Evolutionary conservation across 768 basidiomycete species (phyloP).

Genomic region (Collybia mongolica): DNA sequence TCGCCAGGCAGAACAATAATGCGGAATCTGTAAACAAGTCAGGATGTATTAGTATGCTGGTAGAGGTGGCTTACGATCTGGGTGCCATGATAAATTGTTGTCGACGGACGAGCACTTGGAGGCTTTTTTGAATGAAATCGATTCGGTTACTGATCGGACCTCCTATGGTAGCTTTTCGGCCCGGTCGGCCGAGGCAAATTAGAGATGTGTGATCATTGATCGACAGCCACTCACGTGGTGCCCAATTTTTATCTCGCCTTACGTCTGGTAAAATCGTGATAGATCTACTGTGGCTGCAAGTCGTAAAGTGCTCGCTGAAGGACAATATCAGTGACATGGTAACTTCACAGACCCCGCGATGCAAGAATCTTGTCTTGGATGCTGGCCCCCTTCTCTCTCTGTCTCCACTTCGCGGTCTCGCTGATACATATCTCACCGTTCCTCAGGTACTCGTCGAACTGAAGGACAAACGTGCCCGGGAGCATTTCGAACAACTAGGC

Average conservation of each 20-base stretch:
- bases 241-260: slow-evolving; percentile 12
- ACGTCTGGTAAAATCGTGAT: not conserved
- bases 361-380: slow-evolving; percentile 86
- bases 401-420: slow-evolving; percentile 86
- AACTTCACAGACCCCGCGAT: slow-evolving; percentile 37
- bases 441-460: slow-evolving; percentile 90
- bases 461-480: slow-evolving; percentile 82
- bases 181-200: slow-evolving; percentile 9
- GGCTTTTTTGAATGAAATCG: slow-evolving; percentile 9
- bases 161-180: not conserved
- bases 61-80: slow-evolving; percentile 37
- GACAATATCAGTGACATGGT: slow-evolving; percentile 8
- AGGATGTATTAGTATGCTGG: not conserved
- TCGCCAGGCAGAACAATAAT: slow-evolving; percentile 93
- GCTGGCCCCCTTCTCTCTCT: slow-evolving; percentile 90
- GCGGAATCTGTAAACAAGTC: slow-evolving; percentile 60
- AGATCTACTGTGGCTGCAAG: not conserved
- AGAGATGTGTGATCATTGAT: not conserved
- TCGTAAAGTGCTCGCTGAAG: not conserved
- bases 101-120: not conserved
- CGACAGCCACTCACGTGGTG: slow-evolving; percentile 10
- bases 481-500: slow-evolving; percentile 81
- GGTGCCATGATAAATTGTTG: slow-evolving; percentile 30
- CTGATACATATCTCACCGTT: slow-evolving; percentile 82
- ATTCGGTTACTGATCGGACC: slow-evolving; percentile 13